Evolutionary conservation across 495 filamentous ascomycete genomes (phyloP).

Genomic region (Penicillium diatomitis): DNA sequence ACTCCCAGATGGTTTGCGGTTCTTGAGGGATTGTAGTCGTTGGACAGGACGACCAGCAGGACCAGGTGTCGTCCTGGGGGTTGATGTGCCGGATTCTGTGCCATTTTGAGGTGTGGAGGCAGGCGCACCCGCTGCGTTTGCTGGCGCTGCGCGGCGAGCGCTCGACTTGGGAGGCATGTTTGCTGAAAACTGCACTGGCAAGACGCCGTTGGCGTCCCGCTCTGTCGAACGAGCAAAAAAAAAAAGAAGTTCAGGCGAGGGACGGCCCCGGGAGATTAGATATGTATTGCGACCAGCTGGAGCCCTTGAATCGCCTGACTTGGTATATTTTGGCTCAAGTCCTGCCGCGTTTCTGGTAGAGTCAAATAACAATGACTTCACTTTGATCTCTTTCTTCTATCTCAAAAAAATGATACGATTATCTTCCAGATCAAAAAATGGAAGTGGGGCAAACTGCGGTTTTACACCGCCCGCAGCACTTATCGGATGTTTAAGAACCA

Average conservation of each 20-base stretch:
- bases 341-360: too few relatives aligned
- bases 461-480: too few relatives aligned
- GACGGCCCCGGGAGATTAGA: constrained; percentile 2
- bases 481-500: too few relatives aligned
- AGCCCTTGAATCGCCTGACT: too few relatives aligned
- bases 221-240: neutral
- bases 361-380: too few relatives aligned
- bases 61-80: constrained; percentile 9
- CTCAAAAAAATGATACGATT: too few relatives aligned
- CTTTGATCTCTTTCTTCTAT: too few relatives aligned
- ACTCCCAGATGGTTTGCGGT: constrained; percentile 29
- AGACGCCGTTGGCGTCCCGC: constrained; percentile 13
- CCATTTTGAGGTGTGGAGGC: constrained; percentile 7
- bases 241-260: constrained; percentile 1
- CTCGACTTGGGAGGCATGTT: constrained; percentile 39
- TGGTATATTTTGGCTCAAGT: too few relatives aligned
- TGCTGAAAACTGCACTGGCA: constrained; percentile 6
- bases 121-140: constrained; percentile 7
- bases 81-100: constrained; percentile 1
- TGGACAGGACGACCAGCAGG: constrained; percentile 27
- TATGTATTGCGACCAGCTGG: neutral
- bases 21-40: constrained; percentile 37
- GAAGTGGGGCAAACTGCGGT: too few relatives aligned
- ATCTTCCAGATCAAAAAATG: too few relatives aligned
- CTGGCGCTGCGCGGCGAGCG: constrained; percentile 23